phyloP scores from a whole-genome alignment of 106 monocot species.

The Chionographis japonica region DNA sequence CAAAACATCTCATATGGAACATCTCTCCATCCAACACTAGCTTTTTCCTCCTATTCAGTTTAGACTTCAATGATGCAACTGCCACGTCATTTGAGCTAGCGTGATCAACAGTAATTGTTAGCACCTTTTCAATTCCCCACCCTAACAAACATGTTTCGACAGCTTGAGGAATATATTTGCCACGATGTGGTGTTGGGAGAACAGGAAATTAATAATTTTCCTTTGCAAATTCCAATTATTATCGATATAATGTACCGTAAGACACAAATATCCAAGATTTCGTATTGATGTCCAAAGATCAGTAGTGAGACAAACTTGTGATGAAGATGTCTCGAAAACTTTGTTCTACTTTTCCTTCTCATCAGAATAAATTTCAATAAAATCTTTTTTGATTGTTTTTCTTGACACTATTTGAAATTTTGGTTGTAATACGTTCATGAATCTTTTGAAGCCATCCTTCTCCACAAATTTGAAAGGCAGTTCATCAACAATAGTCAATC shows the following conservation, averaged over 20 bases:
- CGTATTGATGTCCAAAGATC: conserved; percentile 17
- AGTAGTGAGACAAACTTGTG: background rate
- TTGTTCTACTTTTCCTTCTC: conserved; percentile 2
- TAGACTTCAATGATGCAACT: background rate
- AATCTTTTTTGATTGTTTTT: conserved; percentile 5
- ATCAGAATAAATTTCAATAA: background rate
- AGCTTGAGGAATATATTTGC: background rate
- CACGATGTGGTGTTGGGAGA: conserved; percentile 4
- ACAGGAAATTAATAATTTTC: conserved; percentile 10
- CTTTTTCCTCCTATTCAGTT: background rate
- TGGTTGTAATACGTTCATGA: background rate
- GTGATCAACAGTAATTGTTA: conserved; percentile 16
- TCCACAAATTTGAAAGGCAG: conserved; percentile 8
- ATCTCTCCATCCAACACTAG: background rate
- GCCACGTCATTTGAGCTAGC: conserved; percentile 11
- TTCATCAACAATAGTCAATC: conserved; percentile 9
- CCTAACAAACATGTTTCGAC: conserved; percentile 5
- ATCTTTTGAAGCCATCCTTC: background rate
- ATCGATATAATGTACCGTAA: conserved; percentile 18
- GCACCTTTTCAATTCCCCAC: background rate
- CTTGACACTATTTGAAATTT: conserved; percentile 2
- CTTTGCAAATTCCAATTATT: conserved; percentile 10
- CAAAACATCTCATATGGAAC: conserved; percentile 2
- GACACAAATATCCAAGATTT: conserved; percentile 10
- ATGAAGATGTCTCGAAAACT: background rate